Evolutionary conservation across 106 monocot genomes (phyloP), one percentile per base, ranked within the genome.

Genomic region (Platanthera guangdongensis): DNA sequence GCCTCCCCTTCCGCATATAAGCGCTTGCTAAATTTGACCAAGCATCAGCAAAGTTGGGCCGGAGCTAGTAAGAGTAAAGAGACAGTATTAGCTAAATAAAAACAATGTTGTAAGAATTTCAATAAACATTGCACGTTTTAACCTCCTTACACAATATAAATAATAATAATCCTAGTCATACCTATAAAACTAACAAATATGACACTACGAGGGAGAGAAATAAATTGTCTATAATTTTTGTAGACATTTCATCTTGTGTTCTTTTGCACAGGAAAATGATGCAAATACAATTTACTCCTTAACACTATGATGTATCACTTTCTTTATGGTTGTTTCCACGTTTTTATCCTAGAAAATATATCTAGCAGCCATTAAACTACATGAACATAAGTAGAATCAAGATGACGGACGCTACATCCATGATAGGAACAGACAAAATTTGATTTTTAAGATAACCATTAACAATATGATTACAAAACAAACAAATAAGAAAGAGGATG

Each of bases 21-120:
- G 95, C 95, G 83, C 93, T 86, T 51, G 93, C 93, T 81, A 96
- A 78, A 78, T 96, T 96, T 76, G 93, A 89, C 95, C 95, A 96
- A 74, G 91, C 95, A 89, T 96, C 95, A 77, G 75, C 82, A 22
- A 96, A 93, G 68, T 83, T 93, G 6, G 95, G 95, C 3, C 95
- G 90, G 74, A 96, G 81, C 95, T 96, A 80, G 78, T 47, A 68
- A 63, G 47, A 28, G 22, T 15, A 39, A 57, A 50, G 14, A 21
- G 7, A 1, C 2, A 55, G 19, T 52, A 51, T 51, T 48, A 47
- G 14, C 1, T 16, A 57, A 71, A 51, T 7, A 46, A 67, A 46
- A 52, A 64, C 70, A 68, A 32, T 9, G 3, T 14, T 8, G 4
- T 12, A 73, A 51, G 19, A 49, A 13, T 53, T 52, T 19, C 15